A percentile compares a stretch with the other conserved stretches of the same genome.
Conservation (phyloP, 768 basidiomycete species). For the Russula compacta region DNA sequence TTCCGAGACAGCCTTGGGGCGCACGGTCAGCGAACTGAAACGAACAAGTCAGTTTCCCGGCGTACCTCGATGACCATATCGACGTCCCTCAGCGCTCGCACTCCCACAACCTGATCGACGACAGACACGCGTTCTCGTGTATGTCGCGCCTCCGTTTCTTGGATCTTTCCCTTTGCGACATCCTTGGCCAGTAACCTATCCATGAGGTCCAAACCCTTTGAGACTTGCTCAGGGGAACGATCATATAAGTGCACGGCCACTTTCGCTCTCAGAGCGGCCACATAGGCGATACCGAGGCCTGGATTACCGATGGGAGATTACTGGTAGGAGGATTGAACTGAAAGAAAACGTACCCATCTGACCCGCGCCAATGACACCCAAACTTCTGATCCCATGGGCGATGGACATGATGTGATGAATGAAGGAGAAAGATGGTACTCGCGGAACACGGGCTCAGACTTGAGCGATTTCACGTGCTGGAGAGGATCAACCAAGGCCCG, state of each 20-base stretch:
- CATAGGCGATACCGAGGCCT: conserved; percentile 87
- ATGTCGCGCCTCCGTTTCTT: conserved; percentile 60
- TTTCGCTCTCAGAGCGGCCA: conserved; percentile 76
- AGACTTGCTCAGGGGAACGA: conserved; percentile 62
- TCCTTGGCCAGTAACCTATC: conserved; percentile 87
- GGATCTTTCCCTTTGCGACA: conserved; percentile 71
- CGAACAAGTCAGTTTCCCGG: background rate
- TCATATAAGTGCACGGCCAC: conserved; percentile 85
- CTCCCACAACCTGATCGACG: conserved; percentile 39
- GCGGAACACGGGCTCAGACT: background rate
- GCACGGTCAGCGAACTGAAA: background rate
- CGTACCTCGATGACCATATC: conserved; percentile 88
- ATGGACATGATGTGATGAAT: conserved; percentile 36
- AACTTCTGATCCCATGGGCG: conserved; percentile 60
- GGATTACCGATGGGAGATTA: background rate
- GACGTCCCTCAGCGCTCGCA: conserved; percentile 61
- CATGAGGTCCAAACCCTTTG: conserved; percentile 61
- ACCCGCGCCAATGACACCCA: conserved; percentile 76
- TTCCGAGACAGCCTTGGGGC: conserved; percentile 77
- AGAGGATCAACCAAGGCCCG: no score
- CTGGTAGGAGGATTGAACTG: background rate
- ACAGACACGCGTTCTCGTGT: conserved; percentile 57
- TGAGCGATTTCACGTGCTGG: background rate
- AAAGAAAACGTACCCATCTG: conserved; percentile 47
- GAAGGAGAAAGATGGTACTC: background rate